A percentile compares a stretch with the other conserved stretches of the same genome.
phyloP scores from a whole-genome alignment of 75 land plant genomes.

The Selaginella moellendorffii region DNA sequence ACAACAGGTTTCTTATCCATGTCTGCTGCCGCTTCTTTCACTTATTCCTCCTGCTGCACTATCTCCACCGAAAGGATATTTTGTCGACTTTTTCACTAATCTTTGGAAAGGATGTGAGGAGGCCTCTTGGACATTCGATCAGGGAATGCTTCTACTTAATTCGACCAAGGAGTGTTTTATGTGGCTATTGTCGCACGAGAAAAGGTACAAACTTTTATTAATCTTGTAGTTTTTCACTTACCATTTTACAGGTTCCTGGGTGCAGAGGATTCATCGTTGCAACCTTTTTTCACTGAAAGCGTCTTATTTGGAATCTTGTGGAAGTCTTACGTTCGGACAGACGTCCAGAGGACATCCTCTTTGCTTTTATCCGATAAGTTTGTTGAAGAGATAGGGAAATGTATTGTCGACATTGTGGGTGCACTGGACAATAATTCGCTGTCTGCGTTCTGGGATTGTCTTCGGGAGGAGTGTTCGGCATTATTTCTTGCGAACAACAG shows the following conservation, averaged over 20 bases:
- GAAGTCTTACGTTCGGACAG: not conserved
- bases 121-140: slow-evolving; percentile 18
- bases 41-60: slow-evolving; percentile 39
- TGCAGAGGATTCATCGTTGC: not conserved
- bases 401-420: slow-evolving; percentile 47
- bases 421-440: slow-evolving; percentile 30
- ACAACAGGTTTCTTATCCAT: slow-evolving; percentile 70
- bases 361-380: not conserved
- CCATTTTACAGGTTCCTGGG: not conserved
- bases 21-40: slow-evolving; percentile 43
- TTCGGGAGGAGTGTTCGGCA: not conserved
- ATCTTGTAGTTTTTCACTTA: not conserved
- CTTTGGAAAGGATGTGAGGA: slow-evolving; percentile 62
- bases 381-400: slow-evolving; percentile 41
- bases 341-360: not conserved
- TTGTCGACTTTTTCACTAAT: slow-evolving; percentile 53
- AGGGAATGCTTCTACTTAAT: slow-evolving; percentile 36
- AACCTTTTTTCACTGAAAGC: not conserved
- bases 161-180: slow-evolving; percentile 69
- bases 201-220: slow-evolving; percentile 41
- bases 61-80: slow-evolving; percentile 31
- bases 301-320: not conserved
- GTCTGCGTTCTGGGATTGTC: not conserved
- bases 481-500: not conserved
- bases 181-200: slow-evolving; percentile 52